phyloP scores from a whole-genome alignment of 1,139 yeast species.

The Suhomyces wounanorum region DNA sequence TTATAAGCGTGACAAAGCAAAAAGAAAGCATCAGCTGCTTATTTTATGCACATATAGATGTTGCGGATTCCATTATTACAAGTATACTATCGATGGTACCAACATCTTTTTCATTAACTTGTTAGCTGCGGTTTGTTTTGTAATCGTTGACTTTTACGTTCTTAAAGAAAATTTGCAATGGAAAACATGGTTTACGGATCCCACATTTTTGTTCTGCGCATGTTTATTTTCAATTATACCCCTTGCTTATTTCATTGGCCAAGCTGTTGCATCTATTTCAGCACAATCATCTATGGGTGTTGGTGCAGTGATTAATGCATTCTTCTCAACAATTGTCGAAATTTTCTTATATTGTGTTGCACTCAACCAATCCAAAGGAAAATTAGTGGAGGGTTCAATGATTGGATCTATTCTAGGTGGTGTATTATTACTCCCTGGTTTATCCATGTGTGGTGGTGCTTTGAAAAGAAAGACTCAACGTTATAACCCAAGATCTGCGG shows the following conservation, averaged over 20 bases:
- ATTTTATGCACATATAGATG: conserved; percentile 88
- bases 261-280: conserved; percentile 96
- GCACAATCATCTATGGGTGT: conserved; percentile 99
- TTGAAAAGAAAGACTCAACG: conserved; percentile 87
- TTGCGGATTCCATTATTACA: conserved; percentile 88
- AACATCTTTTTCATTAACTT: conserved; percentile 89
- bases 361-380: conserved; percentile 78
- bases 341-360: conserved; percentile 93
- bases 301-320: conserved; percentile 98
- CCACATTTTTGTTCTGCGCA: conserved; percentile 65
- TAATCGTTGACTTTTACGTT: conserved; percentile 74
- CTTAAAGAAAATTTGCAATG: conserved; percentile 54
- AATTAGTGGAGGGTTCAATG: conserved; percentile 95
- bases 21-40: conserved; percentile 39
- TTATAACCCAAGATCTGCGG: conserved; percentile 94
- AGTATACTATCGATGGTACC: conserved; percentile 95
- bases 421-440: conserved; percentile 85
- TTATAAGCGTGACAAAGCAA: conserved; percentile 32
- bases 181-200: conserved; percentile 56
- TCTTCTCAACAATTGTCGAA: conserved; percentile 94
- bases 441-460: conserved; percentile 98
- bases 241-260: conserved; percentile 94
- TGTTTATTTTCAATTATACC: conserved; percentile 88
- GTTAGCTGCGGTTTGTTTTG: conserved; percentile 76
- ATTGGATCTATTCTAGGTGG: conserved; percentile 95